Conservation (phyloP, 306 rosid genomes). For the Castanea crenata region DNA sequence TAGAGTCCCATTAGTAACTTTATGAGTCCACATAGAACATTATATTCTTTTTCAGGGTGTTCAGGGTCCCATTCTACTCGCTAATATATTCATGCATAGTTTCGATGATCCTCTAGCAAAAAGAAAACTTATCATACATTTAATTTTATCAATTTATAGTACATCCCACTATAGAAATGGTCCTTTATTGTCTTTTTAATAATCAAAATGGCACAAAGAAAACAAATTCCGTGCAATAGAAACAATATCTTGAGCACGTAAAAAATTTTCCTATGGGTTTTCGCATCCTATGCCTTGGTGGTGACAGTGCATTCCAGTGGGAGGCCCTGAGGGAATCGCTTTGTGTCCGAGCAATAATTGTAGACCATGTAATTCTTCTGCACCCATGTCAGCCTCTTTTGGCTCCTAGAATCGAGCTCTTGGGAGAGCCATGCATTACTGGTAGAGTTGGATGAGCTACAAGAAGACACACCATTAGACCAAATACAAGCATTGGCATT, state of each 20-base stretch:
- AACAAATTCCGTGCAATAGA: neutral
- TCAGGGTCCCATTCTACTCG: no score
- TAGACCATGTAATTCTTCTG: conserved; percentile 42
- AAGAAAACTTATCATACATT: no score
- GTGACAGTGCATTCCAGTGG: conserved; percentile 35
- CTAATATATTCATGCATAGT: no score
- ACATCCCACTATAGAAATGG: no score
- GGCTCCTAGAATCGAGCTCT: conserved; percentile 23
- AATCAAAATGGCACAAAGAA: neutral
- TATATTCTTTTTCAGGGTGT: no score
- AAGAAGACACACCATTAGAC: conserved; percentile 30
- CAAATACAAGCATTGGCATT: conserved; percentile 36
- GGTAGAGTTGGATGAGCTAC: conserved; percentile 7
- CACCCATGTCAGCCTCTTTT: conserved; percentile 26
- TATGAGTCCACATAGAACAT: no score
- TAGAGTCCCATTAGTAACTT: no score
- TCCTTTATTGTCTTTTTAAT: neutral
- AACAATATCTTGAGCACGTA: neutral
- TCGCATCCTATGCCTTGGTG: neutral
- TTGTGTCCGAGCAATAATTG: conserved; percentile 32
- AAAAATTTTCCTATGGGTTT: neutral
- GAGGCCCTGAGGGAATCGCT: conserved; percentile 32
- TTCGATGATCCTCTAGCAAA: no score
- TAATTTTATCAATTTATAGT: no score
- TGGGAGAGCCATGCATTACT: conserved; percentile 27